phyloP scores from a whole-genome alignment of 2,329 filamentous ascomycete genomes.

The Trichoderma pleuroti region DNA sequence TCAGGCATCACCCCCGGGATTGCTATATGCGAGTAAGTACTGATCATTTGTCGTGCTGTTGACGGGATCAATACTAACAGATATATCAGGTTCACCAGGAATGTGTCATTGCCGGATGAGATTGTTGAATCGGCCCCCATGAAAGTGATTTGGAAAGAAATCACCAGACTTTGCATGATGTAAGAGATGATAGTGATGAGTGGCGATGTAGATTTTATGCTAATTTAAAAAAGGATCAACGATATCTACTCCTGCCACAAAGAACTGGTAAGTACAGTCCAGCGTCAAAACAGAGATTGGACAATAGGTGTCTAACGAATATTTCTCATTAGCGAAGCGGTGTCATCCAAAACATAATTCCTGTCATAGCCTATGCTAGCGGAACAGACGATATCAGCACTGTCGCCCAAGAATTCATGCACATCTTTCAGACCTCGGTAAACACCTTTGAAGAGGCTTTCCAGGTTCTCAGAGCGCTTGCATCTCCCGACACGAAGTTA shows the following conservation, averaged over 20 bases:
- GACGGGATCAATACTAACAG: neutral
- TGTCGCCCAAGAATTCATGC: neutral
- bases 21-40: constrained; percentile 2
- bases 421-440: neutral
- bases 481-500: neutral
- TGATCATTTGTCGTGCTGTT: neutral
- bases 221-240: constrained; percentile 1
- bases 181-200: neutral
- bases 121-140: constrained; percentile 1
- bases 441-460: neutral
- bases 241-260: constrained; percentile 7
- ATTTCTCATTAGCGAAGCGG: neutral
- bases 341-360: constrained; percentile 5
- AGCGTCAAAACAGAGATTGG: neutral
- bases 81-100: neutral
- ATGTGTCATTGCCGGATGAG: neutral
- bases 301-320: neutral
- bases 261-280: neutral
- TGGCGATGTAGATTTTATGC: neutral
- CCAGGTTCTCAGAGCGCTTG: neutral
- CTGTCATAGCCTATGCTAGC: neutral
- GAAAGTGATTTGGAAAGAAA: constrained; percentile 6
- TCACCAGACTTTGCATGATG: constrained; percentile 9
- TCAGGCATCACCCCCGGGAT: constrained; percentile 5
- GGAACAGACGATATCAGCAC: neutral